Percentiles rank a stretch among this genome's conserved stretches.
These are phyloP conservation scores for Russula vinacea DNA, from an alignment of 768 basidiomycete species.

Conservation along the genomic window DNA sequence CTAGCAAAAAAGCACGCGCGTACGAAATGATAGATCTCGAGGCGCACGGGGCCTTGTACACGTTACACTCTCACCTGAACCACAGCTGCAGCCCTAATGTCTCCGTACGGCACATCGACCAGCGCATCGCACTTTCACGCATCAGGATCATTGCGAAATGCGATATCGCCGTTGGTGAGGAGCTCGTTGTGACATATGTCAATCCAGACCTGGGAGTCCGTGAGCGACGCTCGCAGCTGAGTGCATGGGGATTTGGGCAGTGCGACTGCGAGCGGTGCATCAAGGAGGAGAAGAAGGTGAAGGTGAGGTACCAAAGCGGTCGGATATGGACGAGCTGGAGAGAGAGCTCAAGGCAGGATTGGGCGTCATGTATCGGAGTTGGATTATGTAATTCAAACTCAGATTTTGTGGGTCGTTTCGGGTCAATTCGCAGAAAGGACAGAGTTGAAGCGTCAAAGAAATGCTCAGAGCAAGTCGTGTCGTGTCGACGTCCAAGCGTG, in stretches of 20 bases:
- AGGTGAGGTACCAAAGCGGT: constrained; percentile 28
- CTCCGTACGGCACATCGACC: constrained; percentile 74
- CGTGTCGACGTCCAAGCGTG: constrained; percentile 39
- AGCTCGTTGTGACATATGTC: constrained; percentile 76
- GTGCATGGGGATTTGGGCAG: constrained; percentile 71
- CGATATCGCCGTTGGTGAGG: constrained; percentile 65
- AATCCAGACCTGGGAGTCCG: constrained; percentile 52
- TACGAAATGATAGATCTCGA: constrained; percentile 57
- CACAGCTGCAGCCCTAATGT: constrained; percentile 80
- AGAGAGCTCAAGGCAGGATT: constrained; percentile 62
- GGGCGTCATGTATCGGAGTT: constrained; percentile 41
- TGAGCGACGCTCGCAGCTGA: constrained; percentile 50
- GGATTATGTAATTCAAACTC: constrained; percentile 6
- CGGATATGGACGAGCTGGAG: constrained; percentile 47
- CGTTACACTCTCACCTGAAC: constrained; percentile 83
- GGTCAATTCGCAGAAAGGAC: not conserved
- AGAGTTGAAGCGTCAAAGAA: not conserved
- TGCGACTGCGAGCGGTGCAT: constrained; percentile 70
- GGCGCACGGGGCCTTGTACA: constrained; percentile 82
- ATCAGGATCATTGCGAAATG: constrained; percentile 70
- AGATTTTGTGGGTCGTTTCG: not conserved
- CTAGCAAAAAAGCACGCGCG: not conserved
- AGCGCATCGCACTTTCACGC: constrained; percentile 62
- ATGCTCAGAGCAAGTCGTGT: constrained; percentile 30
- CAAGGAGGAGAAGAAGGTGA: constrained; percentile 44